Percentiles rank a stretch among this genome's conserved stretches.
Conservation (phyloP, 2,329 filamentous ascomycete species). For the Reticulascus tulasneorum region DNA sequence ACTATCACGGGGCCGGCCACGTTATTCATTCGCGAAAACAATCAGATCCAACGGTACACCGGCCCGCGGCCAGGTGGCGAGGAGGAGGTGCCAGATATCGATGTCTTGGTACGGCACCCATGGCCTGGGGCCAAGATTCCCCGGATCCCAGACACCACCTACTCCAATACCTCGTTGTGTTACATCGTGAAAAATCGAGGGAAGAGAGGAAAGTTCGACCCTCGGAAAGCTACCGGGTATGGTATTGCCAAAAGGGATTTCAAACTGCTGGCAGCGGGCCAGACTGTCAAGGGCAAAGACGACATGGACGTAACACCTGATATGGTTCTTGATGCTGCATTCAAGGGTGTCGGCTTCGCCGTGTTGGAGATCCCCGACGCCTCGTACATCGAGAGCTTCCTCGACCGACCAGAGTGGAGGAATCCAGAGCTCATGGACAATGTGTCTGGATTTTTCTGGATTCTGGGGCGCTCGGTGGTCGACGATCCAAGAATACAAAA, state of each 20-base stretch:
- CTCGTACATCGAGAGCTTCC: slow-evolving; percentile 66
- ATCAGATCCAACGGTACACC: slow-evolving; percentile 63
- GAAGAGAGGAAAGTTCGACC: slow-evolving; percentile 76
- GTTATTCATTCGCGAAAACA: slow-evolving; percentile 63
- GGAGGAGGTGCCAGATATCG: slow-evolving; percentile 55
- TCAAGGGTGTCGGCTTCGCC: slow-evolving; percentile 69
- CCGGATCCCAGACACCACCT: slow-evolving; percentile 61
- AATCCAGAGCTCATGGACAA: slow-evolving; percentile 61
- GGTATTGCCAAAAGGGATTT: slow-evolving; percentile 60
- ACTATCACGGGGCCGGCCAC: slow-evolving; percentile 65
- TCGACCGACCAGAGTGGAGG: slow-evolving; percentile 70
- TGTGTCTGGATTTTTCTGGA: slow-evolving; percentile 73
- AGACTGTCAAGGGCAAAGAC: slow-evolving; percentile 58
- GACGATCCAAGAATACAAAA: slow-evolving; percentile 58
- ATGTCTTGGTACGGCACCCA: slow-evolving; percentile 68
- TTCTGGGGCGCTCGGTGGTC: slow-evolving; percentile 66
- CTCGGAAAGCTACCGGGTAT: slow-evolving; percentile 57
- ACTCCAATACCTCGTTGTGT: slow-evolving; percentile 67
- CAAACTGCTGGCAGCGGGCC: slow-evolving; percentile 56
- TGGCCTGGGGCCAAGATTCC: slow-evolving; percentile 70
- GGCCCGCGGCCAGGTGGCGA: slow-evolving; percentile 59
- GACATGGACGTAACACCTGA: slow-evolving; percentile 74
- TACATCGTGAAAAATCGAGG: slow-evolving; percentile 80
- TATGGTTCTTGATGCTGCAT: slow-evolving; percentile 72
- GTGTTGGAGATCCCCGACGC: slow-evolving; percentile 73